A percentile compares a stretch with the other conserved stretches of the same genome.
These are phyloP conservation scores for Penicillium freii DNA, from an alignment of 2,329 filamentous ascomycete species.

Conservation along the genomic window DNA sequence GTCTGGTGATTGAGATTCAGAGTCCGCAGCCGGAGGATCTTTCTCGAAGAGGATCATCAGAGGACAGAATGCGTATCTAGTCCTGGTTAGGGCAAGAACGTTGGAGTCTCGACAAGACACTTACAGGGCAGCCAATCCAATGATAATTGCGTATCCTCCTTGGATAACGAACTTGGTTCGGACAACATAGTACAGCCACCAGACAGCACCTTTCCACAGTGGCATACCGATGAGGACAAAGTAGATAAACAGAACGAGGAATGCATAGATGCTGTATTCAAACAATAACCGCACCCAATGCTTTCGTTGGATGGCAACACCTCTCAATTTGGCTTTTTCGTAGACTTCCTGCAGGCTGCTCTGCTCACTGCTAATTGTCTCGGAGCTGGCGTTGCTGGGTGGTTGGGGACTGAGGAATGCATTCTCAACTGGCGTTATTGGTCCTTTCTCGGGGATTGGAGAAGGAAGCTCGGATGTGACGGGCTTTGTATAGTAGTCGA, in stretches of 20 bases:
- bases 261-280: constrained; percentile 40
- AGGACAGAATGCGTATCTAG: no score
- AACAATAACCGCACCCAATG: constrained; percentile 37
- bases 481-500: constrained; percentile 2
- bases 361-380: constrained; percentile 4
- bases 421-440: constrained; percentile 16
- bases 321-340: constrained; percentile 22
- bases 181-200: constrained; percentile 46
- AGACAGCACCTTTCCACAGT: constrained; percentile 48
- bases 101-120: no score
- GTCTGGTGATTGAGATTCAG: constrained; percentile 6
- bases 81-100: no score
- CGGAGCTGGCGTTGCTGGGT: constrained; percentile 7
- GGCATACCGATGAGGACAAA: constrained; percentile 49
- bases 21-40: no score
- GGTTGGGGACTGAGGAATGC: constrained; percentile 9
- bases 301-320: constrained; percentile 28
- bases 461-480: constrained; percentile 5
- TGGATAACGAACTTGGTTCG: constrained; percentile 33
- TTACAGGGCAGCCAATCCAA: no score
- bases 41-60: no score
- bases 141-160: no score
- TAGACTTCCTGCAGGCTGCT: constrained; percentile 20
- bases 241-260: constrained; percentile 43
- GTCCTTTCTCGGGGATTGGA: constrained; percentile 13